Base-by-base conservation (phyloP, 1,284 basidiomycete species). In the Fistulina hepatica region DNA sequence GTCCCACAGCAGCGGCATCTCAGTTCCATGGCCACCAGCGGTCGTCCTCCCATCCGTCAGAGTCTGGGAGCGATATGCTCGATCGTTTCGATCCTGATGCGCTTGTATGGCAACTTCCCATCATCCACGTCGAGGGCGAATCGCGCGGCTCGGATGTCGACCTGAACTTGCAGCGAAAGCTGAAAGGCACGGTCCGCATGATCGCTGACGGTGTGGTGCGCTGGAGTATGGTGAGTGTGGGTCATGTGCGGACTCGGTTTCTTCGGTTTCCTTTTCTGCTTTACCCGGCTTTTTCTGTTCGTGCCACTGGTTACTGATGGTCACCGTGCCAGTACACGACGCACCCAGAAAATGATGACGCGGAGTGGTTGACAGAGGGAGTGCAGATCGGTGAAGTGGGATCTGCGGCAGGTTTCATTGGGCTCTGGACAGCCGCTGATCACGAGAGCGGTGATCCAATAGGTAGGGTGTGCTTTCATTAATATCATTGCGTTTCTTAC, bases 311-410 rank as follows among this genome's bases (percentile, higher is more conserved):
- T n/a, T n/a, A n/a, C n/a, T n/a, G n/a, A n/a, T n/a, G n/a, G n/a
- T n/a, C n/a, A n/a, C n/a, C n/a, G n/a, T n/a, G n/a, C 16, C 32
- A 52, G 57, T 59, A 39, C 38, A 58, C 43, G 39, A 55, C 43
- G 36, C 46, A 49, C 13, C 36, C 47, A 1, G 50, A 48, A 16
- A 51, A 48, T 11, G 40, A 43, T 26, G 41, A 43, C 4, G 50
- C 60, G 0, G 64, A 72, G 40, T 76, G 73, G 73, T 57, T 59
- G 4, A 69, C 64, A 11, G 73, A 77, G 47, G 69, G 65, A 5
- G 53, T 77, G 0, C 74, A 77, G 46, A 52, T 77, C 2, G 75
- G 75, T 10, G 64, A 62, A 1, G 56, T 70, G 5, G 69, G 66
- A 13, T 71, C 71, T 17, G 66, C 61, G 0, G 52, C 64, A 22